Base-by-base conservation (phyloP, 2,329 filamentous ascomycete species). In the Niveomyces coronatus region DNA sequence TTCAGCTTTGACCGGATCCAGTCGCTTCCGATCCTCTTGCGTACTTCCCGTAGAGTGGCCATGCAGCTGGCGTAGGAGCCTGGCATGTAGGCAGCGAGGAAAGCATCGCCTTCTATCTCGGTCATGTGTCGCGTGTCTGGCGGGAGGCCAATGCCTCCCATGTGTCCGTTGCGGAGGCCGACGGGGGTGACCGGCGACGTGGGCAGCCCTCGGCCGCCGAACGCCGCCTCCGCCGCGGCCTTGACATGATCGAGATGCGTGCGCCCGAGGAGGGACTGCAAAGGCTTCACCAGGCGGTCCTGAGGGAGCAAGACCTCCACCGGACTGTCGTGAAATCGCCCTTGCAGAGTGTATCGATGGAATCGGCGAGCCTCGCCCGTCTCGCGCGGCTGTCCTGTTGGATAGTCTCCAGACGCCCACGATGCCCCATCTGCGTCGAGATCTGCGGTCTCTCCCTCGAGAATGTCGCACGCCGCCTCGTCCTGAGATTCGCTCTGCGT, bases 191-290 rank as follows among this genome's bases (percentile, higher is more conserved):
- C 72, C 1, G 83, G 78, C 2, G 86, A 93, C 52, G 82, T 70
- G 3, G 88, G 88, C 13, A 96, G 64, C 0, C 79, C 76, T 4
- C 61, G 61, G 0, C 89, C 89, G 30, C 88, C 89, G 54, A 94
- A 89, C 1, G 76, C 69, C 30, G 68, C 72, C 47, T 85, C 76
- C 1, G 88, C 84, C 2, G 82, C 71, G 40, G 81, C 71, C 23
- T 70, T 68, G 22, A 96, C 66, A 53, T 98, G 91, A 40, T 78
- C 82, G 30, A 79, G 74, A 41, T 85, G 74, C 38, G 77, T 74
- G 39, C 79, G 67, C 11, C 69, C 68, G 3, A 96, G 67, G 3
- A 94, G 67, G 4, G 72, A 60, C 2, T 74, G 68, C 14, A 94
- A 78, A 0, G 87, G 87, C 4, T 71, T 63, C 8, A 83, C 70